Evolutionary conservation across 306 rosid species (phyloP), one percentile per base, ranked within the genome.

Genomic region (Prosopis cineraria): DNA sequence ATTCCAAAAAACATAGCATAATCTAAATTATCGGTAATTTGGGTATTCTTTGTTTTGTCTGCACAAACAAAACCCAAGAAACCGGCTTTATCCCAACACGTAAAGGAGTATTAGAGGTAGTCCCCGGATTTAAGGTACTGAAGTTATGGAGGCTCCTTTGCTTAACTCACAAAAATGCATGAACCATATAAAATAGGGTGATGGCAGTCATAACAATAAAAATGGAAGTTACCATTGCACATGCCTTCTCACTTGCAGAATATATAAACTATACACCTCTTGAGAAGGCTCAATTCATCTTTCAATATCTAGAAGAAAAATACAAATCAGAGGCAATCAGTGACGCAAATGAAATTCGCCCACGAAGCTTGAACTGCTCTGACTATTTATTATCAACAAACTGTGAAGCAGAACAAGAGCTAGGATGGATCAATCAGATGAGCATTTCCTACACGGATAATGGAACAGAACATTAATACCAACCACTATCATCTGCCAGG

Each of bases 211-310:
- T 11, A 50, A 50, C 22, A 13, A 5, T 68, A 40, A 1, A 68
- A 36, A 65, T 24, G 17, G 24, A 72, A 75, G n/a, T 16, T n/a
- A 63, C 31, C 33, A 22, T 8, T 58, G 41, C 33, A 53, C 63
- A 45, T 47, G 22, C 72, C 63, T 56, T 24, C 65, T 44, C 62
- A 55, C 50, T 30, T 58, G 27, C 52, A 76, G 39, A 70, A 11
- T 53, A 70, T 16, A 55, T 64, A 41, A 55, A 45, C 65, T 60
- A 25, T 64, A 27, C 58, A 48, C 22, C 55, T 50, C 68, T 48
- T 25, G 10, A 64, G 56, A 52, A 79, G 70, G 68, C 36, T 53
- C 50, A 73, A 20, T 47, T 65, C 68, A 73, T 65, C 59, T 62
- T 52, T 29, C 44, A 79, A 47, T 62, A 48, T 70, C 78, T 56